Evolutionary conservation across 768 basidiomycete genomes (phyloP).

Genomic region (Hypsizygus marmoreus): DNA sequence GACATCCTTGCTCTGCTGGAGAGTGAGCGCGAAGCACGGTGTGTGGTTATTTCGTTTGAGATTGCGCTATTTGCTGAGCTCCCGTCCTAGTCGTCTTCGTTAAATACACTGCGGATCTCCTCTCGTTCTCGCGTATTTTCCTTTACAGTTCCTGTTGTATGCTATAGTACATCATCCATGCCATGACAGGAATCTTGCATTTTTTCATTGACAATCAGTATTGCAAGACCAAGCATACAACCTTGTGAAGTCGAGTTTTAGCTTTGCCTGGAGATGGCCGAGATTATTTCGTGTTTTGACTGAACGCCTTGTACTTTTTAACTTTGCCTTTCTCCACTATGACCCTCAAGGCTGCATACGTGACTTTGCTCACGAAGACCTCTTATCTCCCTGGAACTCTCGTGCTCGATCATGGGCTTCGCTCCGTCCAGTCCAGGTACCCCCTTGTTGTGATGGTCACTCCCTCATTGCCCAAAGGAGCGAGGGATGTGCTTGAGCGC

Average conservation of each 20-base stretch:
- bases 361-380: conserved; percentile 74
- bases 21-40: conserved; percentile 99
- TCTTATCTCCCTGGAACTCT: conserved; percentile 68
- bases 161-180: conserved; percentile 11
- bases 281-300: conserved; percentile 4
- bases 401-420: conserved; percentile 59
- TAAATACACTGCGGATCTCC: conserved; percentile 23
- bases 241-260: too few species aligned
- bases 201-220: neutral
- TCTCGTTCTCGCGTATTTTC: conserved; percentile 4
- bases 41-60: conserved; percentile 33
- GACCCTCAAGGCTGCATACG: conserved; percentile 58
- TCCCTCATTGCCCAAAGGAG: conserved; percentile 50
- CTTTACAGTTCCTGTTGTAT: conserved; percentile 15
- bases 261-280: conserved; percentile 20
- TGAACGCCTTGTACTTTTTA: neutral
- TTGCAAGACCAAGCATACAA: neutral
- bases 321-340: conserved; percentile 21
- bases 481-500: conserved; percentile 50
- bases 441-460: conserved; percentile 83
- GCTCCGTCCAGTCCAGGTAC: conserved; percentile 58
- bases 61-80: neutral
- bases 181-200: conserved; percentile 8
- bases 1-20: conserved; percentile 97
- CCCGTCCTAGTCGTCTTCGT: conserved; percentile 37